Evolutionary conservation across 108 stramenopile genomes (phyloP).

Genomic region (Ochromonas danica): DNA sequence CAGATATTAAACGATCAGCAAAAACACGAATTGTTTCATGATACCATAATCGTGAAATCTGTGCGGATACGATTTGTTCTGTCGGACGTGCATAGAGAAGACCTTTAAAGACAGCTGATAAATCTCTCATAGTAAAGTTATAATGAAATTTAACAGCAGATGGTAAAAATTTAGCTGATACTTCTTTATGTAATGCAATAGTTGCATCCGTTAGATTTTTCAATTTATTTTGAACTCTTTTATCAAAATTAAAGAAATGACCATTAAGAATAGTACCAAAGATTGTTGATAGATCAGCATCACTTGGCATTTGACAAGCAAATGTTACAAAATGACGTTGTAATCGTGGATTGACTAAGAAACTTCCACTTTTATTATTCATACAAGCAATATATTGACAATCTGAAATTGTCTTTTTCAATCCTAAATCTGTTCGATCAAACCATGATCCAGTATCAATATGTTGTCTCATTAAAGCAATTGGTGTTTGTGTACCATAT

Average conservation of each 20-base stretch:
- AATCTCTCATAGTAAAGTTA: conserved; percentile 54
- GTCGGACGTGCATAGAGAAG: conserved; percentile 11
- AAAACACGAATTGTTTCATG: conserved; percentile 52
- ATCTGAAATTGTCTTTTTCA: conserved; percentile 46
- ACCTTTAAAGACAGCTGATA: conserved; percentile 44
- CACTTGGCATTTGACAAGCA: conserved; percentile 39
- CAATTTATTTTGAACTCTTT: conserved; percentile 7
- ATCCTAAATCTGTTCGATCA: conserved; percentile 46
- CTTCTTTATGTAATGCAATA: conserved; percentile 39
- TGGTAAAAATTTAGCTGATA: conserved; percentile 44
- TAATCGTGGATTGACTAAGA: conserved; percentile 43
- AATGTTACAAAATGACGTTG: conserved; percentile 53
- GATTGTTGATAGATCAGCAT: conserved; percentile 41
- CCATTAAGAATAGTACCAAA: conserved; percentile 42
- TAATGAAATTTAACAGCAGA: conserved; percentile 54
- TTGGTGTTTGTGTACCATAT: conserved; percentile 57
- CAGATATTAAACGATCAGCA: conserved; percentile 41
- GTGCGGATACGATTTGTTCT: not conserved
- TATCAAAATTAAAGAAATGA: conserved; percentile 39
- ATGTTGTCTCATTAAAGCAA: conserved; percentile 47
- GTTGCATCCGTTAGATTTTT: conserved; percentile 41
- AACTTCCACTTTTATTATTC: conserved; percentile 51
- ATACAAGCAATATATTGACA: conserved; percentile 44
- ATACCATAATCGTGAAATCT: conserved; percentile 43
- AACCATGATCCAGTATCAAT: conserved; percentile 49